Evolutionary conservation across 108 stramenopile genomes (phyloP), one percentile per base, ranked within the genome.

Genomic region (Chaetoceros tenuissimus): DNA sequence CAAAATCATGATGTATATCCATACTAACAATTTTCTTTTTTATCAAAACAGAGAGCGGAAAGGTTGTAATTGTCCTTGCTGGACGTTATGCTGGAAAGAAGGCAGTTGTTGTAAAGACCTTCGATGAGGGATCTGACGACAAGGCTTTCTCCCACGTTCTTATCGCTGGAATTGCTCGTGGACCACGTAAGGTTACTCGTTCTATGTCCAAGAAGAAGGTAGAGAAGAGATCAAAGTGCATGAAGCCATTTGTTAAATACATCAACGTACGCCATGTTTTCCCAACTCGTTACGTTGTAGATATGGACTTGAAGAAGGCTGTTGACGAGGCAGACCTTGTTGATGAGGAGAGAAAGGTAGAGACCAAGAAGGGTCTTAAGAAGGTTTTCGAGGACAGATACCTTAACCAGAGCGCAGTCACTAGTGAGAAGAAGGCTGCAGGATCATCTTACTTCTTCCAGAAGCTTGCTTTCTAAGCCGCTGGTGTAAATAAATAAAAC

Each of bases 51-150:
- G 81, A 97, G 74, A 63, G 85, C 28, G 99, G 99, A 85, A 98
- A 98, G 78, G 96, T 99, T 51, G 99, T 99, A 23, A 90, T 99
- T 69, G 80, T 99, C 70, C 92, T 98, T 65, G 91, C 92, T 24
- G 99, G 99, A 65, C 94, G 97, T 55, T 96, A 96, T 68, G 99
- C 99, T 25, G 99, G 99, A 53, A 92, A 94, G 70, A 99, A 99
- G 89, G 99, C 97, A 51, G 94, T 98, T 25, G 96, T 99, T 31
- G 94, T 98, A 44, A 97, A 97, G 87, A 89, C 95, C 65, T 89
- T 84, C 66, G 99, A 99, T 57, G 95, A 96, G 31, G 97, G 97
- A 30, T 85, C 83, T 64, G 78, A 72, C 40, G 94, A 93, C 70
- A 92, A 95, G 79, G 78, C 78, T 29, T 99, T 98, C 83, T 89